Conservation (phyloP, 1,284 basidiomycete genomes). For the Ganoderma lingzhi region DNA sequence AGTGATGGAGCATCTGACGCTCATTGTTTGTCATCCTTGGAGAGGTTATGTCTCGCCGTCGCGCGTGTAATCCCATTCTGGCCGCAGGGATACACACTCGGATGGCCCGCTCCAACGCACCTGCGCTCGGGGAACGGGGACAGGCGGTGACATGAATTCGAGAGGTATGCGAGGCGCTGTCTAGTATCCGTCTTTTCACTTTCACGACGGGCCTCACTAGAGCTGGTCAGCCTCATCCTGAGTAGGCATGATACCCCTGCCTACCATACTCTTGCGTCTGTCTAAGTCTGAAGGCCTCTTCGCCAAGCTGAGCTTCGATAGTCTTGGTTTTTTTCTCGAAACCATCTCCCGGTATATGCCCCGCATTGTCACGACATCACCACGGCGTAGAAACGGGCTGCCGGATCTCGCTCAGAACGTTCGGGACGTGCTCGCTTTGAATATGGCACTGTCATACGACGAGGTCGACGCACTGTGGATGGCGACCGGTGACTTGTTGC, state of each 20-base stretch:
- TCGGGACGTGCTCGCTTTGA: neutral
- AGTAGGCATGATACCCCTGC: neutral
- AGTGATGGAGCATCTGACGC: too few species aligned
- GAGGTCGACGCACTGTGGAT: neutral
- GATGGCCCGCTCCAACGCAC: too few species aligned
- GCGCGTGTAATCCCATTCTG: too few species aligned
- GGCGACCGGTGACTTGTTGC: neutral
- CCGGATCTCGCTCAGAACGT: neutral
- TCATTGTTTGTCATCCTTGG: too few species aligned
- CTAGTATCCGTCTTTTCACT: too few species aligned
- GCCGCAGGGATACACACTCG: too few species aligned
- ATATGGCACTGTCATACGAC: neutral
- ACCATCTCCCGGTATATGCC: neutral
- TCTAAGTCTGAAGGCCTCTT: neutral
- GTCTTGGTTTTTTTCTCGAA: neutral
- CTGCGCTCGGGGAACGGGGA: too few species aligned
- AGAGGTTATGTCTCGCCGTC: too few species aligned
- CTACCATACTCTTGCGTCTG: neutral
- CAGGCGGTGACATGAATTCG: too few species aligned
- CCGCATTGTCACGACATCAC: neutral
- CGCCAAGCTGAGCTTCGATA: neutral
- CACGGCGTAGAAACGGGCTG: neutral
- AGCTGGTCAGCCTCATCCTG: too few species aligned
- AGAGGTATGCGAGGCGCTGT: too few species aligned
- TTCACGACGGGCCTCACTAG: too few species aligned